Percentiles rank a stretch among this genome's conserved stretches.
These are phyloP conservation scores for Umbelopsis vinacea DNA, from an alignment of 192 early-diverging fungal species.

Conservation along the genomic window DNA sequence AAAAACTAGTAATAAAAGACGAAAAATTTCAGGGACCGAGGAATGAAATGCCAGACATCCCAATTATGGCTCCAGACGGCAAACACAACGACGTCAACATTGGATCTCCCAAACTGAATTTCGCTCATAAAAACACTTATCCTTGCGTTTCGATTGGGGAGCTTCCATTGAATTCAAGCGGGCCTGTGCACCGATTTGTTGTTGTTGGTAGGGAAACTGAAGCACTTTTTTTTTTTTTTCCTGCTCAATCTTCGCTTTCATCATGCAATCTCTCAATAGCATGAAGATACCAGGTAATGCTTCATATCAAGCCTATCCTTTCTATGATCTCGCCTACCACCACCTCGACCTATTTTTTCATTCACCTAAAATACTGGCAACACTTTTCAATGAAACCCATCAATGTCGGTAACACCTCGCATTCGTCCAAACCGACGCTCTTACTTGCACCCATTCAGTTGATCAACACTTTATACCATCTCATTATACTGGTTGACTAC, in stretches of 20 bases:
- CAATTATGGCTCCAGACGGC: not conserved
- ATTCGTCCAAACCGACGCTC: no score
- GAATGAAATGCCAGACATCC: not conserved
- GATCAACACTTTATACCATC: no score
- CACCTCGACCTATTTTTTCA: no score
- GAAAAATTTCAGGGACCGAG: slow-evolving; percentile 22
- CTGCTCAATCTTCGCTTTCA: not conserved
- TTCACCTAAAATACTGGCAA: no score
- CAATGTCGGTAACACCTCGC: no score
- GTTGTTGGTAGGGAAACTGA: not conserved
- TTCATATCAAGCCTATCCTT: no score
- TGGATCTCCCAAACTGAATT: not conserved
- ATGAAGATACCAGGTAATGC: slow-evolving; percentile 12
- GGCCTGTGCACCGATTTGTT: slow-evolving; percentile 8
- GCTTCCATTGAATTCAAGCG: not conserved
- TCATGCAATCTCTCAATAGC: slow-evolving; percentile 21
- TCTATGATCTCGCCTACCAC: no score
- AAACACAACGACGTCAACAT: not conserved
- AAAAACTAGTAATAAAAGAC: not conserved
- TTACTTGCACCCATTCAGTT: no score
- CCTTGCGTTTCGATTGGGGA: not conserved
- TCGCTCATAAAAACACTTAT: not conserved
- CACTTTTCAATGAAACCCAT: no score
- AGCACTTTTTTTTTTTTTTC: not conserved
- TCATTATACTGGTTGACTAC: no score